Percentiles rank a stretch among this genome's conserved stretches.
phyloP scores from a whole-genome alignment of 2,329 filamentous ascomycete species.

The Macrophomina phaseolina region DNA sequence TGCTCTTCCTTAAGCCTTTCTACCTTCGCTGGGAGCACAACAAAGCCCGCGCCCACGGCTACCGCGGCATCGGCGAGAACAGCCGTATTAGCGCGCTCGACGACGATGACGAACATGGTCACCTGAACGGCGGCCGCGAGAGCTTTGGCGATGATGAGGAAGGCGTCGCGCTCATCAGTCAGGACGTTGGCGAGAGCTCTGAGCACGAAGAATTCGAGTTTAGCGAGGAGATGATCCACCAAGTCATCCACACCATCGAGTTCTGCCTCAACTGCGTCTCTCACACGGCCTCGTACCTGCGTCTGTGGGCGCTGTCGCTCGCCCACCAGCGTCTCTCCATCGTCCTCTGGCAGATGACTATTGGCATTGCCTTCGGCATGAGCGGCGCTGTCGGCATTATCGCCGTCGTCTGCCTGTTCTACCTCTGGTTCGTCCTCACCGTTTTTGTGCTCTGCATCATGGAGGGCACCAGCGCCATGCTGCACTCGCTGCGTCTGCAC shows the following conservation, averaged over 20 bases:
- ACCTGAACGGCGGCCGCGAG: conserved; percentile 64
- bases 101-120: conserved; percentile 72
- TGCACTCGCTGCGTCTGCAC: conserved; percentile 87
- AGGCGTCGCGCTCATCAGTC: conserved; percentile 84
- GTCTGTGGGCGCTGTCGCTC: conserved; percentile 95
- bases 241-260: conserved; percentile 98
- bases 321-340: conserved; percentile 97
- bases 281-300: conserved; percentile 97
- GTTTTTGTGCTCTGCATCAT: conserved; percentile 85
- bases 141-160: conserved; percentile 79
- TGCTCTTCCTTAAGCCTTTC: conserved; percentile 94
- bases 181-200: conserved; percentile 74
- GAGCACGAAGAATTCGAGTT: conserved; percentile 98
- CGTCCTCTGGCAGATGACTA: conserved; percentile 96
- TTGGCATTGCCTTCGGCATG: conserved; percentile 74
- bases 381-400: conserved; percentile 74
- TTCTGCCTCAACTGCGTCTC: conserved; percentile 99
- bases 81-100: conserved; percentile 89
- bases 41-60: conserved; percentile 82
- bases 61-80: conserved; percentile 89
- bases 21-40: conserved; percentile 96
- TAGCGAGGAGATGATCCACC: conserved; percentile 96
- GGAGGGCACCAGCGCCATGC: conserved; percentile 96
- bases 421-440: conserved; percentile 86
- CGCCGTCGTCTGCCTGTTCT: conserved; percentile 82